phyloP scores from a whole-genome alignment of 345 rosid species.

The Laguncularia racemosa region DNA sequence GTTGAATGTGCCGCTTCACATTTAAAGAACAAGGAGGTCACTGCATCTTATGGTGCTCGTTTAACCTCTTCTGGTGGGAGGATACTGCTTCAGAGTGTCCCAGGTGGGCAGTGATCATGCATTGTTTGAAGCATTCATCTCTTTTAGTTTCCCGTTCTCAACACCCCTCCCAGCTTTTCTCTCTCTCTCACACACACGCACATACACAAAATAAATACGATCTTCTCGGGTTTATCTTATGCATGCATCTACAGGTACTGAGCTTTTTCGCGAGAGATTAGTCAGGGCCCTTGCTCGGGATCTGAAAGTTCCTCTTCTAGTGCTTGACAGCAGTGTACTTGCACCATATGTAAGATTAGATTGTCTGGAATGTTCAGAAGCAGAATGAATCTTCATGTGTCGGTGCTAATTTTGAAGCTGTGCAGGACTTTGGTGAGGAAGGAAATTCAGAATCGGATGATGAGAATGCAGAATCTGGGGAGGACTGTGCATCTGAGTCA shows the following conservation, averaged over 20 bases:
- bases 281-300: conserved; percentile 89
- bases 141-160: too few relatives aligned
- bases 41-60: conserved; percentile 62
- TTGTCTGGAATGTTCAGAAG: conserved; percentile 7
- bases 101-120: conserved; percentile 42
- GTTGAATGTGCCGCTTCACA: conserved; percentile 88
- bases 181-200: too few relatives aligned
- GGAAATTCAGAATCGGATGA: conserved; percentile 63
- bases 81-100: conserved; percentile 82
- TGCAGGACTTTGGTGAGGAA: conserved; percentile 78
- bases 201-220: too few relatives aligned
- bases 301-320: conserved; percentile 71
- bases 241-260: conserved; percentile 59
- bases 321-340: conserved; percentile 86
- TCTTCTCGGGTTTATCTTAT: neutral
- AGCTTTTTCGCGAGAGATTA: conserved; percentile 86
- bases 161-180: too few relatives aligned
- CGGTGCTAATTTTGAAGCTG: conserved; percentile 2
- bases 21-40: conserved; percentile 52
- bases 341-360: conserved; percentile 86
- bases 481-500: conserved; percentile 68
- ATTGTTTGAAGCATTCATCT: neutral
- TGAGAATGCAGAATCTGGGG: conserved; percentile 52
- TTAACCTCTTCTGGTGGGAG: conserved; percentile 84
- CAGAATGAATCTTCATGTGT: neutral